These are phyloP conservation scores for Clitoria ternatea DNA, from an alignment of 306 rosid genomes.

Conservation along the genomic window DNA sequence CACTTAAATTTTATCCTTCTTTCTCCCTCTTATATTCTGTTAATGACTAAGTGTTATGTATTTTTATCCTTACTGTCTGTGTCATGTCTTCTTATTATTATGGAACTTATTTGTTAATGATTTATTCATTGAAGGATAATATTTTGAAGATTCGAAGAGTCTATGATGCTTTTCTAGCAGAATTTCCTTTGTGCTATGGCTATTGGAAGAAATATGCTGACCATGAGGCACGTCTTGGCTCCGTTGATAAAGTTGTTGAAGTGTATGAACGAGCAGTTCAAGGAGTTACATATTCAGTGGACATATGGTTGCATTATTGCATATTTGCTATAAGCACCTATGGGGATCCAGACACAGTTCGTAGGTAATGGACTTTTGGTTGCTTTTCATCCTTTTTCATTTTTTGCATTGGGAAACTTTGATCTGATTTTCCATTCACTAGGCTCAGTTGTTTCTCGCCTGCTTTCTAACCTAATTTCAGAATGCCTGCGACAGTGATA, in stretches of 20 bases:
- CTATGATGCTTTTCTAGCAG: constrained; percentile 90
- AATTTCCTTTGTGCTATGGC: constrained; percentile 95
- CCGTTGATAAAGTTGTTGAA: constrained; percentile 88
- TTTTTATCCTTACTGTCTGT: background rate
- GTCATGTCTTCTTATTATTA: background rate
- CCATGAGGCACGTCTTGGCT: constrained; percentile 83
- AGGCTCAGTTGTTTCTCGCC: constrained; percentile 50
- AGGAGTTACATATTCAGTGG: constrained; percentile 97
- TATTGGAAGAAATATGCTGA: constrained; percentile 99
- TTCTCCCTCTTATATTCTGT: background rate
- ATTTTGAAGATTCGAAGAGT: constrained; percentile 78
- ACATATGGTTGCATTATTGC: constrained; percentile 99
- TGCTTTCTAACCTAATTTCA: constrained; percentile 72
- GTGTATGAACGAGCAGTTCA: constrained; percentile 95
- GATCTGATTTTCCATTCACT: constrained; percentile 42
- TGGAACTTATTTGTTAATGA: constrained; percentile 15
- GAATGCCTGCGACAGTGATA: constrained; percentile 81
- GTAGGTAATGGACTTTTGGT: constrained; percentile 73
- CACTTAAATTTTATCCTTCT: background rate
- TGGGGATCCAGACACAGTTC: constrained; percentile 88
- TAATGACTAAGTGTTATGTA: background rate
- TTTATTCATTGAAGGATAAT: constrained; percentile 62
- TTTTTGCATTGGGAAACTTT: constrained; percentile 40
- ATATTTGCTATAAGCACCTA: constrained; percentile 81
- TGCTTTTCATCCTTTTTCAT: constrained; percentile 11